These are phyloP conservation scores for Hyphodiscus sp. DNA, from an alignment of 2,329 filamentous ascomycete genomes.

Conservation along the genomic window DNA sequence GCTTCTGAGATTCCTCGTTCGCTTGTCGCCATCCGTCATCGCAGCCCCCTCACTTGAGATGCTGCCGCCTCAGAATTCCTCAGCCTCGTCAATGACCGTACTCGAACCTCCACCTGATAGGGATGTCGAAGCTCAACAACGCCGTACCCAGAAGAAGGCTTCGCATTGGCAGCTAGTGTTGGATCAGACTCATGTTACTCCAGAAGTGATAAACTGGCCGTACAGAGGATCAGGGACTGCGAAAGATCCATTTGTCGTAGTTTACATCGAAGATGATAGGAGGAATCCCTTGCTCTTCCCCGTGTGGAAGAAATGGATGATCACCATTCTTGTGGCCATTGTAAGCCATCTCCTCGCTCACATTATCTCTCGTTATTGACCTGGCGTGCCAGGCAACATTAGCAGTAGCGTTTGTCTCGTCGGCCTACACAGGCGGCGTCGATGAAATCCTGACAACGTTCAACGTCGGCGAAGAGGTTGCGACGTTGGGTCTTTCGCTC, in stretches of 20 bases:
- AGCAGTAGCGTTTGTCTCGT: slow-evolving; percentile 35
- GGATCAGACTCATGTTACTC: slow-evolving; percentile 40
- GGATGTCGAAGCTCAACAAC: slow-evolving; percentile 18
- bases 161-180: slow-evolving; percentile 36
- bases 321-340: slow-evolving; percentile 33
- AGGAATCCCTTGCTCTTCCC: slow-evolving; percentile 35
- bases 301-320: slow-evolving; percentile 33
- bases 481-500: slow-evolving; percentile 37
- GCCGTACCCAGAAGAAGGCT: slow-evolving; percentile 8
- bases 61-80: slow-evolving; percentile 5
- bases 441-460: slow-evolving; percentile 31
- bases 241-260: slow-evolving; percentile 36
- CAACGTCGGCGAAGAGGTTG: slow-evolving; percentile 31
- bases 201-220: slow-evolving; percentile 37
- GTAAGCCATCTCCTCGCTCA: slow-evolving; percentile 43
- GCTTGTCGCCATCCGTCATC: background rate
- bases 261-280: slow-evolving; percentile 37
- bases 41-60: background rate
- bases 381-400: slow-evolving; percentile 43
- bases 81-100: slow-evolving; percentile 10
- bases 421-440: slow-evolving; percentile 36
- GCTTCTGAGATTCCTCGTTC: too few species aligned
- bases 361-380: slow-evolving; percentile 39
- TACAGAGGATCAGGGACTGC: slow-evolving; percentile 35
- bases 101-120: slow-evolving; percentile 3